Conservation (phyloP, 768 basidiomycete genomes). For the Xerocomellus dryophilus region DNA sequence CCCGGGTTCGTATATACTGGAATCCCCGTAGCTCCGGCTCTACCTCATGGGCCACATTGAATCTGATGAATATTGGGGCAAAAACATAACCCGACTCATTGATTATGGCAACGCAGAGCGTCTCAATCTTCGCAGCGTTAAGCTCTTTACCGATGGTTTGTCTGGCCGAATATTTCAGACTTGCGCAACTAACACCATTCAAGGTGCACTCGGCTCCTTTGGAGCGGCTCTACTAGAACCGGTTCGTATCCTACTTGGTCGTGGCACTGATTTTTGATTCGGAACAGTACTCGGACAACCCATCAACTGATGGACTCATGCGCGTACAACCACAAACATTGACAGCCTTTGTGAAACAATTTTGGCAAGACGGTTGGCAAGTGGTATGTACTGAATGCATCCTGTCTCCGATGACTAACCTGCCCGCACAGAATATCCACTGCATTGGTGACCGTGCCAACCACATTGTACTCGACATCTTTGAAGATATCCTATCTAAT, state of each 20-base stretch:
- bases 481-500: conserved; percentile 55
- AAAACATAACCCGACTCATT: conserved; percentile 53
- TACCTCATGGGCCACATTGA: conserved; percentile 58
- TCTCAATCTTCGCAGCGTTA: conserved; percentile 62
- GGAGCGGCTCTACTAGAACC: conserved; percentile 87
- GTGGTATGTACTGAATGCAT: conserved; percentile 51
- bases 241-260: conserved; percentile 10
- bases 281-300: conserved; percentile 68
- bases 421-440: conserved; percentile 66
- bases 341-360: conserved; percentile 51
- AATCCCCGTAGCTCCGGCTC: conserved; percentile 46
- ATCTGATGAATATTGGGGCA: conserved; percentile 64
- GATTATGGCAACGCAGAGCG: conserved; percentile 55
- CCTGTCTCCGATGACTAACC: not conserved
- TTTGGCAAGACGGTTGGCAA: conserved; percentile 77
- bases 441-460: conserved; percentile 91
- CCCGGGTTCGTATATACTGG: not conserved
- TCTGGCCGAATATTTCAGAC: not conserved
- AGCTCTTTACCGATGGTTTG: conserved; percentile 73
- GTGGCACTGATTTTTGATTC: not conserved
- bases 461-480: conserved; percentile 76
- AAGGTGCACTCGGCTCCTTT: conserved; percentile 87
- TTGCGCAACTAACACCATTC: conserved; percentile 2
- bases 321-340: conserved; percentile 53
- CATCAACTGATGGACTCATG: conserved; percentile 69